A percentile compares a stretch with the other conserved stretches of the same genome.
phyloP scores from a whole-genome alignment of 2,329 filamentous ascomycete species.

The Neocucurbitaria cava region DNA sequence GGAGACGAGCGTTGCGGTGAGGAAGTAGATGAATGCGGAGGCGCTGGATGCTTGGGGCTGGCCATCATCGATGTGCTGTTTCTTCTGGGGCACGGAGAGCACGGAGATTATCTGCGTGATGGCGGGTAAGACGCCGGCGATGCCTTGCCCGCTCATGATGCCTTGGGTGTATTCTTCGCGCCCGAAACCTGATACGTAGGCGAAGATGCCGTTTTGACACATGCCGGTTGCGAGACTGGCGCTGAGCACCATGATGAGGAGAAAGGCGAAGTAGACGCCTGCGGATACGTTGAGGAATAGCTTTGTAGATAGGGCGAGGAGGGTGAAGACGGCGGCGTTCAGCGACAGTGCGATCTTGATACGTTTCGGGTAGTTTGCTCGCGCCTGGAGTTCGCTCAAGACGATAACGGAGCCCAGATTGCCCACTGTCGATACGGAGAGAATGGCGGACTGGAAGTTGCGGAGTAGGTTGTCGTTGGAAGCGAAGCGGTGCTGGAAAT shows the following conservation, averaged over 20 bases:
- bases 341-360: slow-evolving; percentile 79
- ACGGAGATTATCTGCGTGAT: slow-evolving; percentile 87
- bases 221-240: slow-evolving; percentile 82
- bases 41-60: slow-evolving; percentile 58
- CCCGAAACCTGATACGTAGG: slow-evolving; percentile 86
- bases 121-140: slow-evolving; percentile 89
- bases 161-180: slow-evolving; percentile 90
- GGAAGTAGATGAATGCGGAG: slow-evolving; percentile 88
- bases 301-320: slow-evolving; percentile 82
- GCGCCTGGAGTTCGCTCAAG: slow-evolving; percentile 79
- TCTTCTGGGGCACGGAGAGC: slow-evolving; percentile 63
- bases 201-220: slow-evolving; percentile 93
- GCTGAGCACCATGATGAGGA: slow-evolving; percentile 81
- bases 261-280: slow-evolving; percentile 76
- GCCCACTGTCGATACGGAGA: slow-evolving; percentile 83
- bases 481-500: slow-evolving; percentile 85
- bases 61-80: slow-evolving; percentile 45
- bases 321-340: slow-evolving; percentile 76
- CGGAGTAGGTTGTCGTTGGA: slow-evolving; percentile 72
- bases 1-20: slow-evolving; percentile 83
- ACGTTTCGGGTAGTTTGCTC: slow-evolving; percentile 85
- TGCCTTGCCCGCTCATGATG: slow-evolving; percentile 92
- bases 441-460: slow-evolving; percentile 89
- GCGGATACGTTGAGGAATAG: slow-evolving; percentile 69
- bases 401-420: slow-evolving; percentile 79